Conservation (phyloP, 345 rosid genomes). For the Cardamine resedifolia region DNA sequence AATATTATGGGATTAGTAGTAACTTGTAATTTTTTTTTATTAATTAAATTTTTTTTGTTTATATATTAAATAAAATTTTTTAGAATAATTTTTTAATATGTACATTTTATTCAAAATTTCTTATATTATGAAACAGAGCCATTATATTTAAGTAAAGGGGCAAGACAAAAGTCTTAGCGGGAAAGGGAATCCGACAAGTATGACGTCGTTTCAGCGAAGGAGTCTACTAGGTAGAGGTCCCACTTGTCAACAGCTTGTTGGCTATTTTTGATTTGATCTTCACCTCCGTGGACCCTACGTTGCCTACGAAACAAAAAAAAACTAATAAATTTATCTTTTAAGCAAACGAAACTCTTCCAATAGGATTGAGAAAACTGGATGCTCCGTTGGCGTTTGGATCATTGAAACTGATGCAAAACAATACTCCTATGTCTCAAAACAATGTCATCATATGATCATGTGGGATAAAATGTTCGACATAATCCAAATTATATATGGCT, state of each 20-base stretch:
- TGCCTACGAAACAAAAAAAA: too few relatives aligned
- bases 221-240: conserved; percentile 35
- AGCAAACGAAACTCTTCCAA: neutral
- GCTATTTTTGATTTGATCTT: conserved; percentile 22
- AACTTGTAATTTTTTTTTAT: too few relatives aligned
- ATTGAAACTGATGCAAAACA: neutral
- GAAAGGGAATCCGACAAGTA: conserved; percentile 43
- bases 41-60: too few relatives aligned
- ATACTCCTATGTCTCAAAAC: neutral
- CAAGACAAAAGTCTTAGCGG: conserved; percentile 38
- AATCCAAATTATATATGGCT: neutral
- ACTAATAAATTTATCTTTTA: neutral
- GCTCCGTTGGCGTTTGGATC: neutral
- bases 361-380: neutral
- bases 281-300: conserved; percentile 29
- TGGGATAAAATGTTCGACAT: neutral
- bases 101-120: too few relatives aligned
- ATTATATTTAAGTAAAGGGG: neutral
- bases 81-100: too few relatives aligned
- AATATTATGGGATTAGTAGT: too few relatives aligned
- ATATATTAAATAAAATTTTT: too few relatives aligned
- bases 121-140: too few relatives aligned
- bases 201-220: conserved; percentile 38
- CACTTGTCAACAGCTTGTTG: conserved; percentile 32
- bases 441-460: neutral